These are phyloP conservation scores for Boehmeria nivea DNA, from an alignment of 306 rosid species.

Conservation along the genomic window DNA sequence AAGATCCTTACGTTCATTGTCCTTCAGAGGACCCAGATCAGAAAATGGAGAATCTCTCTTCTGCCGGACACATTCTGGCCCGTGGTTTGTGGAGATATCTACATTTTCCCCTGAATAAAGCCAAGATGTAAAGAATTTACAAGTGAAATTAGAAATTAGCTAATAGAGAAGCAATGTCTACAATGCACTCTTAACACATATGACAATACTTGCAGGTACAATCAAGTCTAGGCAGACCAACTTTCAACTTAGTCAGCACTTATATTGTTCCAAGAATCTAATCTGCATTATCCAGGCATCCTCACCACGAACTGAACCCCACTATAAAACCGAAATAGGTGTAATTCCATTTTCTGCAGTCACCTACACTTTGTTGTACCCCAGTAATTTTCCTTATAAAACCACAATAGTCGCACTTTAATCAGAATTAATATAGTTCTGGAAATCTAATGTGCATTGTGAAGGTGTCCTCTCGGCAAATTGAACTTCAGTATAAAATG, in stretches of 20 bases:
- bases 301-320: too few relatives aligned
- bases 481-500: too few relatives aligned
- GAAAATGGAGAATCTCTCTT: constrained; percentile 44
- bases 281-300: too few relatives aligned
- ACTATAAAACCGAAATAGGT: constrained; percentile 1
- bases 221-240: not conserved
- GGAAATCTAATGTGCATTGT: too few relatives aligned
- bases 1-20: constrained; percentile 74
- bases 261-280: too few relatives aligned
- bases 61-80: constrained; percentile 40
- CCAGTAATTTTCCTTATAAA: not conserved
- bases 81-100: constrained; percentile 37
- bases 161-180: not conserved
- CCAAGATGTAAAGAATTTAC: constrained; percentile 16
- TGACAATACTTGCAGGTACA: constrained; percentile 9
- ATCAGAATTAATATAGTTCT: too few relatives aligned
- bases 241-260: too few relatives aligned
- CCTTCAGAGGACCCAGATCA: constrained; percentile 81
- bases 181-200: constrained; percentile 3
- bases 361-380: not conserved
- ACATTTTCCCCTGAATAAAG: constrained; percentile 40
- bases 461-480: too few relatives aligned
- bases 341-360: not conserved
- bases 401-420: not conserved
- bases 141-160: not conserved